These are phyloP conservation scores for Cryptosporidium andersoni DNA, from an alignment of 169 alveolate genomes.

Conservation along the genomic window DNA sequence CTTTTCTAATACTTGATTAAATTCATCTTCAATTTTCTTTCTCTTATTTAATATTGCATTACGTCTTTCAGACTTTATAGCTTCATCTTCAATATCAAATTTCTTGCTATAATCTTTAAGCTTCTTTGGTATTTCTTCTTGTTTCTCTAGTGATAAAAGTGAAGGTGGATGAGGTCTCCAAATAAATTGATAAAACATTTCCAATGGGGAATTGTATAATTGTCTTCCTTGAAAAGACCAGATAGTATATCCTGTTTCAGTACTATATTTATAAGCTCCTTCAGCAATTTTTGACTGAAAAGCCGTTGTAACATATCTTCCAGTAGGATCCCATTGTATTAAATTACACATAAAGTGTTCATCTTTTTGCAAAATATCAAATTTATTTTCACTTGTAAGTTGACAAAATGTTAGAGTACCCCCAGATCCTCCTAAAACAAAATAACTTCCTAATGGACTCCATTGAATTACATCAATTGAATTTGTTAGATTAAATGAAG, in stretches of 20 bases:
- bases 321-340: conserved; percentile 88
- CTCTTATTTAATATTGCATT: conserved; percentile 77
- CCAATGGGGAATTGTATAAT: conserved; percentile 80
- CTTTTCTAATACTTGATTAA: conserved; percentile 58
- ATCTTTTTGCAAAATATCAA: conserved; percentile 87
- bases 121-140: conserved; percentile 84
- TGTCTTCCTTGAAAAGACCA: conserved; percentile 90
- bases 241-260: conserved; percentile 84
- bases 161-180: conserved; percentile 91
- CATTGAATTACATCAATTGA: conserved; percentile 75
- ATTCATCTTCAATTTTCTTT: conserved; percentile 75
- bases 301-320: conserved; percentile 83
- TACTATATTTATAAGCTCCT: conserved; percentile 75
- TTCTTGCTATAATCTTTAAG: conserved; percentile 82
- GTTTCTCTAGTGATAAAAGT: conserved; percentile 78
- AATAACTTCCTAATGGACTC: conserved; percentile 89
- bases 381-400: conserved; percentile 83
- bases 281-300: conserved; percentile 74
- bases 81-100: conserved; percentile 78
- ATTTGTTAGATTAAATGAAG: conserved; percentile 36
- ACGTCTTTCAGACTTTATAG: conserved; percentile 79
- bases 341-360: conserved; percentile 85
- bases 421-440: conserved; percentile 86
- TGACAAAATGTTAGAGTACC: conserved; percentile 85
- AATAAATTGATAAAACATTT: conserved; percentile 83